Evolutionary conservation across 768 basidiomycete species (phyloP).

Genomic region (Russula vinacea): DNA sequence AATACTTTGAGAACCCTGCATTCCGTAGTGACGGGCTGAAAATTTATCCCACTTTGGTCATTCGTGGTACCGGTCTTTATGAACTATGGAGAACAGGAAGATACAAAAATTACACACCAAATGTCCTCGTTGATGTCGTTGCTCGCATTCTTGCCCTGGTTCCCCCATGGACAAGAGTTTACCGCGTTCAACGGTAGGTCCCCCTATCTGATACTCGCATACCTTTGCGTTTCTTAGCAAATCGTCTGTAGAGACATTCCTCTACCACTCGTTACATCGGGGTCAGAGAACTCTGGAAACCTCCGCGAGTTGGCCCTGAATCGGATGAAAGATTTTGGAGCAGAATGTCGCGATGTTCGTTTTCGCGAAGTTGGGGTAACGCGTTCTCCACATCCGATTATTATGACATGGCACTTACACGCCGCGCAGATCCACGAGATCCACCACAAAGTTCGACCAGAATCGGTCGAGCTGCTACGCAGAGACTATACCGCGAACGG

Average conservation of each 20-base stretch:
- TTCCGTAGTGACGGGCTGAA: constrained; percentile 97
- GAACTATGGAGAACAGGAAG: constrained; percentile 96
- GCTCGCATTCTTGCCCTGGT: constrained; percentile 94
- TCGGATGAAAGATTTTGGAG: constrained; percentile 98
- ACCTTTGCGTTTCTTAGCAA: constrained; percentile 1
- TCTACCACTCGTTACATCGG: constrained; percentile 91
- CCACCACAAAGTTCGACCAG: constrained; percentile 94
- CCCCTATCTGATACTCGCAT: neutral
- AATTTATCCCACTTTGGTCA: constrained; percentile 97
- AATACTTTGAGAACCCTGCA: constrained; percentile 98
- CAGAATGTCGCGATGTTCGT: constrained; percentile 94
- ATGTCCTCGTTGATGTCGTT: constrained; percentile 95
- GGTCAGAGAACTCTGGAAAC: constrained; percentile 97
- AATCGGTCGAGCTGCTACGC: constrained; percentile 90
- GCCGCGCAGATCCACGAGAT: constrained; percentile 87
- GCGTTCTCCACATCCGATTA: constrained; percentile 28
- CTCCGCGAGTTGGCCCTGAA: constrained; percentile 92
- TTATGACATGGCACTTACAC: constrained; percentile 6
- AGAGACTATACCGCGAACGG: constrained; percentile 97
- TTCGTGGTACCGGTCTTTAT: constrained; percentile 93
- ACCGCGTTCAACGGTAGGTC: constrained; percentile 87
- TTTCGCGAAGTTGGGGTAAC: constrained; percentile 96
- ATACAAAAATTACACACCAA: constrained; percentile 99
- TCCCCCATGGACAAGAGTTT: constrained; percentile 98
- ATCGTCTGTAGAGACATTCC: constrained; percentile 77